phyloP scores from a whole-genome alignment of 2,329 filamentous ascomycete species.

The Neocucurbitaria cava region DNA sequence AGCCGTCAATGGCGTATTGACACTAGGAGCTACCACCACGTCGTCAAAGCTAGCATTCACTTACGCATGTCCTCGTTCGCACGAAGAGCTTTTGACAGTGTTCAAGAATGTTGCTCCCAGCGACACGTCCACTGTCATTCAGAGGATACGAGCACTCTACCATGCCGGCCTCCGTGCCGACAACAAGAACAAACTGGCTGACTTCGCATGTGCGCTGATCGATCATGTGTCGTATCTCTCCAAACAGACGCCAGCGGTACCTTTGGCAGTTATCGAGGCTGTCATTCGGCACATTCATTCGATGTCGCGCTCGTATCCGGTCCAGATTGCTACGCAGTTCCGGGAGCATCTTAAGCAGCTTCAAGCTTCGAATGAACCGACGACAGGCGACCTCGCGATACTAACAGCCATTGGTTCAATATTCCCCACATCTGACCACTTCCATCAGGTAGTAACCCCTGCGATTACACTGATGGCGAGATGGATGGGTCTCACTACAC shows the following conservation, averaged over 20 bases:
- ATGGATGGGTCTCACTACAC: constrained; percentile 80
- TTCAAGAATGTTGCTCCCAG: constrained; percentile 67
- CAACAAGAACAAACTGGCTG: constrained; percentile 83
- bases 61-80: constrained; percentile 82
- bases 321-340: constrained; percentile 79
- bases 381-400: constrained; percentile 78
- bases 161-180: constrained; percentile 83
- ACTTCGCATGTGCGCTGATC: constrained; percentile 71
- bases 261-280: constrained; percentile 76
- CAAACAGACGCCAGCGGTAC: constrained; percentile 58
- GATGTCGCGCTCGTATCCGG: constrained; percentile 82
- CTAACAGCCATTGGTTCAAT: constrained; percentile 83
- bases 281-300: constrained; percentile 92
- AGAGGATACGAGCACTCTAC: constrained; percentile 89
- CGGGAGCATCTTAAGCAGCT: constrained; percentile 71
- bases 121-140: constrained; percentile 79
- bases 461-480: constrained; percentile 83
- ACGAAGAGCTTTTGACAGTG: constrained; percentile 74
- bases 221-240: constrained; percentile 69
- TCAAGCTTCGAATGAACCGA: constrained; percentile 60
- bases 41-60: constrained; percentile 74
- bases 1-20: constrained; percentile 52
- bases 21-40: constrained; percentile 49
- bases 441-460: constrained; percentile 92
- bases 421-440: constrained; percentile 96